Percentiles rank a stretch among this genome's conserved stretches.
These are phyloP conservation scores for Tetrahymena borealis DNA, from an alignment of 73 alveolate genomes.

Conservation along the genomic window DNA sequence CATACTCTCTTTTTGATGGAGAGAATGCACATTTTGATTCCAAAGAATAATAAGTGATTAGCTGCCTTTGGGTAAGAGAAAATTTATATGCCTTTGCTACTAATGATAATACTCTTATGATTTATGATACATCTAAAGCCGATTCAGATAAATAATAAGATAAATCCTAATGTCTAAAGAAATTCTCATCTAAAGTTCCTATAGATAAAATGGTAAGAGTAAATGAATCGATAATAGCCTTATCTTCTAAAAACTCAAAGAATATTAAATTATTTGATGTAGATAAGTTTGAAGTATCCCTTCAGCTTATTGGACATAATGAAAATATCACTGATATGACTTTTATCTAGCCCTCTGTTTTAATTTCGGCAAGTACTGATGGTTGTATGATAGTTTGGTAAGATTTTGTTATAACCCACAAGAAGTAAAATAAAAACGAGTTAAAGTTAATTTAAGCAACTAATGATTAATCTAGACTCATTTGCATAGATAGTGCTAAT, in stretches of 20 bases:
- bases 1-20: not conserved
- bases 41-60: not conserved
- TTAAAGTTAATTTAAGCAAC: not conserved
- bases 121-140: not conserved
- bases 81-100: not conserved
- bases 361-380: not conserved
- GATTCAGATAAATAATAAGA: not conserved
- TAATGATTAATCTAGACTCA: not conserved
- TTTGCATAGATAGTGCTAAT: not conserved
- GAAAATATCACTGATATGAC: not conserved
- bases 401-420: not conserved
- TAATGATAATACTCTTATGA: not conserved
- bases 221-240: not conserved
- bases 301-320: not conserved
- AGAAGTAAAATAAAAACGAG: not conserved
- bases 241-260: not conserved
- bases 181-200: not conserved
- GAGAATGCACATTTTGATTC: not conserved
- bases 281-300: not conserved
- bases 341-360: not conserved
- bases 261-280: not conserved
- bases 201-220: not conserved
- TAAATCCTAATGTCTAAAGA: not conserved
- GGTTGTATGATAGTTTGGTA: not conserved
- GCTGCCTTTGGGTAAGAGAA: not conserved